Evolutionary conservation across 345 rosid species (phyloP).

Genomic region (Citrus maxima): DNA sequence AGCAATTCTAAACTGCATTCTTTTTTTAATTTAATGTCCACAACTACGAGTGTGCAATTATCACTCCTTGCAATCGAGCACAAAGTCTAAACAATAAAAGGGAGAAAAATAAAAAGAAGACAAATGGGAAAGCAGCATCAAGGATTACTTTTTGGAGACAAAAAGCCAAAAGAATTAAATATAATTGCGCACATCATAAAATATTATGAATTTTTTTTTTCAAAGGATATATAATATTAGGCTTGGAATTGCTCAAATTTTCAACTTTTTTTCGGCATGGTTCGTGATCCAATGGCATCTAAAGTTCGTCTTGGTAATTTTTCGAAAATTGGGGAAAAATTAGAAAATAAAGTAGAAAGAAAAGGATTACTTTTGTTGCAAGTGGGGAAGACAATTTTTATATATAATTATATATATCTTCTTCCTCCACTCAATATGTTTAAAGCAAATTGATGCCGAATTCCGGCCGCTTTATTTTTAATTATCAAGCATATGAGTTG

Average conservation of each 20-base stretch:
- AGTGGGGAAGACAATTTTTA: neutral
- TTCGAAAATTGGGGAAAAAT: neutral
- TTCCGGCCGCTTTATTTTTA: neutral
- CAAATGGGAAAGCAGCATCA: neutral
- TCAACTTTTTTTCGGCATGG: neutral
- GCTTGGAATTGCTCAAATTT: neutral
- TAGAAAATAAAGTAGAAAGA: neutral
- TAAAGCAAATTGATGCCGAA: neutral
- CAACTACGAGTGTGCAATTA: neutral
- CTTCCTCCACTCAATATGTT: neutral
- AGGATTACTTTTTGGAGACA: conserved; percentile 1
- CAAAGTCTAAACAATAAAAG: neutral
- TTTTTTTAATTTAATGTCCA: neutral
- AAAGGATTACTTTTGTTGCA: neutral
- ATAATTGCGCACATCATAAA: neutral
- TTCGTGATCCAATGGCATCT: conserved; percentile 8
- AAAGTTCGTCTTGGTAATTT: neutral
- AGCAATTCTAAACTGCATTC: neutral
- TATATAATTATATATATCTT: neutral
- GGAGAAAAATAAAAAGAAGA: neutral
- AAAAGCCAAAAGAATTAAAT: neutral
- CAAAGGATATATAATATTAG: too few species aligned
- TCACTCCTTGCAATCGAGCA: neutral
- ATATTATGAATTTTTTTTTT: too few species aligned
- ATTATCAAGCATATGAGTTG: neutral